phyloP scores from a whole-genome alignment of 2,329 filamentous ascomycete genomes.

The Clarireedia paspali region DNA sequence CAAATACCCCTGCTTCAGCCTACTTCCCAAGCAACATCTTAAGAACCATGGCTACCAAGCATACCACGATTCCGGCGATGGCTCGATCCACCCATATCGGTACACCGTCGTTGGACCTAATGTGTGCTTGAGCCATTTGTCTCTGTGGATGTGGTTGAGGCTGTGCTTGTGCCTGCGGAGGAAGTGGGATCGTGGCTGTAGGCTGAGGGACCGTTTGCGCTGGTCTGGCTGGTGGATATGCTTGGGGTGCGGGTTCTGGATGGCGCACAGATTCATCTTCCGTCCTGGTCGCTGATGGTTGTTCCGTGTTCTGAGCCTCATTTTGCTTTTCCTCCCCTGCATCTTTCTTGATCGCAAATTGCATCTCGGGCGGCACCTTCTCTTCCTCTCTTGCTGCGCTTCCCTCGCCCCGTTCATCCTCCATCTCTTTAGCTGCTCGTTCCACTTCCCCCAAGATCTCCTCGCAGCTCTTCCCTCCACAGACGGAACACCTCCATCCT shows the following conservation, averaged over 20 bases:
- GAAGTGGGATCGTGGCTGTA: constrained; percentile 17
- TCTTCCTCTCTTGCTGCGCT: constrained; percentile 39
- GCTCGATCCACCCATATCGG: constrained; percentile 73
- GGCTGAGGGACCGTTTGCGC: constrained; percentile 30
- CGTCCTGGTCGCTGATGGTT: constrained; percentile 40
- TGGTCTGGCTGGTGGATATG: constrained; percentile 29
- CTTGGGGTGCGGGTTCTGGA: constrained; percentile 49
- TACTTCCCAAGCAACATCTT: constrained; percentile 35
- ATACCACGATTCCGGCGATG: constrained; percentile 64
- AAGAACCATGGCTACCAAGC: constrained; percentile 62
- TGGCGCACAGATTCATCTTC: constrained; percentile 42
- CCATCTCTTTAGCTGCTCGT: constrained; percentile 39
- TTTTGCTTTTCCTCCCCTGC: constrained; percentile 21
- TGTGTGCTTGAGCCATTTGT: constrained; percentile 17
- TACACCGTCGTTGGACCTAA: constrained; percentile 41
- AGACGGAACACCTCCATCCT: constrained; percentile 61
- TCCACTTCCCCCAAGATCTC: constrained; percentile 69
- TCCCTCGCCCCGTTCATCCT: constrained; percentile 33
- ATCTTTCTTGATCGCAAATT: background rate
- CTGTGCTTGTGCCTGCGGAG: background rate
- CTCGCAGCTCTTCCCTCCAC: constrained; percentile 60
- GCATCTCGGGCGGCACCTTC: constrained; percentile 1
- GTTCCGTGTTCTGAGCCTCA: background rate
- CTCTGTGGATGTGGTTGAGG: background rate
- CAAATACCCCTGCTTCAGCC: no score